A percentile compares a stretch with the other conserved stretches of the same genome.
Conservation (phyloP, 2,329 filamentous ascomycete genomes). For the Fusarium sororula region DNA sequence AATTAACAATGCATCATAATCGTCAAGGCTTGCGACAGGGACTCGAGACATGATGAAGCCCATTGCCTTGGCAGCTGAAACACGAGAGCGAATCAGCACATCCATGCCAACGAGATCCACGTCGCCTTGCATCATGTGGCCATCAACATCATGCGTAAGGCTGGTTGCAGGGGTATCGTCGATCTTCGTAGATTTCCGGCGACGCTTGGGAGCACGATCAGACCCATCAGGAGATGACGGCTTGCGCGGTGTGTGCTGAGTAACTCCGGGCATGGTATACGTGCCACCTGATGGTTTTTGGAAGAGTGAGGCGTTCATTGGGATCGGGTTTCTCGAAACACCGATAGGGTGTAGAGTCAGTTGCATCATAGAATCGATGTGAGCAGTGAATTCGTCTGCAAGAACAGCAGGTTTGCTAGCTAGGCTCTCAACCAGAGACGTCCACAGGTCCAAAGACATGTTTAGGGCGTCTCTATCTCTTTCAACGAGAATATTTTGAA, state of each 20-base stretch:
- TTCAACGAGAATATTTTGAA: slow-evolving; percentile 95
- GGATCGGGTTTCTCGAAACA: slow-evolving; percentile 86
- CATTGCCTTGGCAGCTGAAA: slow-evolving; percentile 87
- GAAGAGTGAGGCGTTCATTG: slow-evolving; percentile 90
- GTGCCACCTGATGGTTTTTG: slow-evolving; percentile 91
- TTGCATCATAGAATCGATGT: slow-evolving; percentile 83
- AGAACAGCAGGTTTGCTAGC: slow-evolving; percentile 71
- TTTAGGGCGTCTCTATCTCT: slow-evolving; percentile 84
- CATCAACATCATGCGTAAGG: slow-evolving; percentile 95
- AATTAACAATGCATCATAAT: slow-evolving; percentile 72
- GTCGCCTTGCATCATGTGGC: slow-evolving; percentile 97
- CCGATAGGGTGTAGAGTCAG: slow-evolving; percentile 91
- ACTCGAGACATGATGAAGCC: slow-evolving; percentile 83
- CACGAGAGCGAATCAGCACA: slow-evolving; percentile 85
- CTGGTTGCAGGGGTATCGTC: slow-evolving; percentile 71
- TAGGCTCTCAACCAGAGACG: slow-evolving; percentile 76
- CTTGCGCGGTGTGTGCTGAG: slow-evolving; percentile 55
- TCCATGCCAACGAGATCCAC: slow-evolving; percentile 94
- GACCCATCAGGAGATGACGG: slow-evolving; percentile 62
- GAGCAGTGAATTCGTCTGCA: slow-evolving; percentile 75
- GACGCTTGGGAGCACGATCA: slow-evolving; percentile 76
- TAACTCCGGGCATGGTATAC: slow-evolving; percentile 67
- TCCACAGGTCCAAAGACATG: slow-evolving; percentile 88
- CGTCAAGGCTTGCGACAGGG: slow-evolving; percentile 68
- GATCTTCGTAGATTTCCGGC: slow-evolving; percentile 84